phyloP scores from a whole-genome alignment of 139 green algal genomes.

The Auxenochlorella pyrenoidosa region DNA sequence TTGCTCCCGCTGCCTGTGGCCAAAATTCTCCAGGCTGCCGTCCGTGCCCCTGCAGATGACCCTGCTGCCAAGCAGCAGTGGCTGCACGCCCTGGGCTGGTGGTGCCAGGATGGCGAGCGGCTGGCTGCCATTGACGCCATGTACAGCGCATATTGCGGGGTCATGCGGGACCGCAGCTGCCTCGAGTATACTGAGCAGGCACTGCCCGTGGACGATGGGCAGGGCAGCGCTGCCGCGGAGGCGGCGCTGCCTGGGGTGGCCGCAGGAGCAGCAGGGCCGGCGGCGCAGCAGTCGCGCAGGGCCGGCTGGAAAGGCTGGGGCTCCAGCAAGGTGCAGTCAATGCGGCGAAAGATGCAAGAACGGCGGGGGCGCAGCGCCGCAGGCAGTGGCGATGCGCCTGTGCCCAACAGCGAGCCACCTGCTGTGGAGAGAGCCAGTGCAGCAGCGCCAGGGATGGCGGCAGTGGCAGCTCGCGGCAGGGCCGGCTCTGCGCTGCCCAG shows the following conservation, averaged over 20 bases:
- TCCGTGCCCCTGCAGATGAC: constrained; percentile 26
- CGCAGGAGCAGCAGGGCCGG: background rate
- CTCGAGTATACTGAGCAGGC: constrained; percentile 23
- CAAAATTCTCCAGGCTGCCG: background rate
- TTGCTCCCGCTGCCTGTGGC: background rate
- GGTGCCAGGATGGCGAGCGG: constrained; percentile 30
- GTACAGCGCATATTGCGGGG: constrained; percentile 36
- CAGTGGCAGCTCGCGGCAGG: background rate
- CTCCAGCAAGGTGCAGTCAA: constrained; percentile 22
- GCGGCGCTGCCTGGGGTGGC: background rate
- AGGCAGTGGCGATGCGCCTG: background rate
- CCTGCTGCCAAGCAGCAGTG: constrained; percentile 49
- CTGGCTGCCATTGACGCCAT: constrained; percentile 27
- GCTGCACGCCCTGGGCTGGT: constrained; percentile 43
- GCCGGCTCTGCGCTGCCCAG: background rate
- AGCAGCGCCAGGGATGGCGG: background rate
- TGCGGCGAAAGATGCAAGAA: constrained; percentile 6
- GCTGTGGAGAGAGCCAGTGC: background rate
- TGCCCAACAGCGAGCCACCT: background rate
- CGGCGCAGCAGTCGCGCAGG: background rate
- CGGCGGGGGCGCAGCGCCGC: background rate
- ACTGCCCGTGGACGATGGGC: background rate
- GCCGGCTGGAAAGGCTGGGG: constrained; percentile 29
- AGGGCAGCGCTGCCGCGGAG: background rate
- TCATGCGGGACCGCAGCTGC: constrained; percentile 22